Evolutionary conservation across 495 filamentous ascomycete species (phyloP).

Genomic region (Rhypophila decipiens): DNA sequence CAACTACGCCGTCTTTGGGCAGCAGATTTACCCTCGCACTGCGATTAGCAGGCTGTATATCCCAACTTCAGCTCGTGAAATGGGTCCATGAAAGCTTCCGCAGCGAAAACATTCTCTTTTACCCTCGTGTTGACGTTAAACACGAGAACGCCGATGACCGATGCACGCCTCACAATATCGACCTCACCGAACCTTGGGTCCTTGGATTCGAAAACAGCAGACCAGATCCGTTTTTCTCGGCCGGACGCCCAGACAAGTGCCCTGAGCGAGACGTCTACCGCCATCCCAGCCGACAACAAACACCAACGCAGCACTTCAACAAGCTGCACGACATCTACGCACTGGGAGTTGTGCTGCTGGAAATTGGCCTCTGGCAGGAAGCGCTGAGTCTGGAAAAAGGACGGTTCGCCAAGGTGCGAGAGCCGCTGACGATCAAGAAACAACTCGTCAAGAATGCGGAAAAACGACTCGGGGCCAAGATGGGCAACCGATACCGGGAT

Average conservation of each 20-base stretch:
- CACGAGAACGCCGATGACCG: background rate
- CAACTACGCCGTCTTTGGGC: background rate
- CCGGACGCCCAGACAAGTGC: background rate
- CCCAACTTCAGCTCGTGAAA: background rate
- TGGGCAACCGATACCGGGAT: background rate
- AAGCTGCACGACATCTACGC: conserved; percentile 8
- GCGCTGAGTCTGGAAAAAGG: background rate
- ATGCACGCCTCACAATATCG: background rate
- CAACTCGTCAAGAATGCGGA: background rate
- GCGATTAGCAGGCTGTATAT: background rate
- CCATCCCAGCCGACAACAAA: background rate
- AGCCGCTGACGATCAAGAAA: background rate
- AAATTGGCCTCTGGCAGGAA: conserved; percentile 4
- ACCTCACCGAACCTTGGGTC: background rate
- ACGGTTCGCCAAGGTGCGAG: background rate
- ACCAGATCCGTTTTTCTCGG: background rate
- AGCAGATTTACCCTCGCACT: background rate
- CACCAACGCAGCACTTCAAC: conserved; percentile 1
- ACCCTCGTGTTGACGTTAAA: background rate
- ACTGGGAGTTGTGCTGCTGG: conserved; percentile 5
- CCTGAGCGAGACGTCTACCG: conserved; percentile 1
- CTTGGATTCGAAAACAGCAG: conserved; percentile 5
- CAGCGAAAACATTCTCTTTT: background rate
- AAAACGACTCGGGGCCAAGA: background rate
- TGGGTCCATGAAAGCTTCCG: background rate